Evolutionary conservation across 2,329 filamentous ascomycete species (phyloP), one percentile per base, ranked within the genome.

Genomic region (Talaromyces albobiverticillius): DNA sequence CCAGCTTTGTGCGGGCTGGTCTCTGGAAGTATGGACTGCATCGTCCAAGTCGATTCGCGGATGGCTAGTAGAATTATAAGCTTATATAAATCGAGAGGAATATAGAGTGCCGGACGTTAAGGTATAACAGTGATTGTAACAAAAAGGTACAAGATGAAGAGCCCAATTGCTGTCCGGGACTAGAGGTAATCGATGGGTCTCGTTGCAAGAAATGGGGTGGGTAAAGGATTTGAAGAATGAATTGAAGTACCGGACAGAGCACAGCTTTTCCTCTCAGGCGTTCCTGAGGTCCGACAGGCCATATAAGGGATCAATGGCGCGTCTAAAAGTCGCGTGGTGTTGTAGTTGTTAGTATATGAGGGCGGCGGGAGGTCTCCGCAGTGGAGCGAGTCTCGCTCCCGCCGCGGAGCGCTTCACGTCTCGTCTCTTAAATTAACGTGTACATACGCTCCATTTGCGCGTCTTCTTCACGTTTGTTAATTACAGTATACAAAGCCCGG

Each of bases 1-100:
- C 68, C 67, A 26, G 70, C 66, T 59, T 71, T 71, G 53, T 66
- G 54, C 4, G 70, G 67, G 54, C 66, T 73, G 56, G 62, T 54
- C 31, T 62, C 61, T n/a, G 62, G 47, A 40, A 58, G 51, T 31
- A 58, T 58, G 1, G 61, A 51, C 38, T 65, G 61, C 65, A 63
- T 67, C 22, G 6, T 22, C 18, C 36, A 16, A 16, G 13, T 16
- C 3, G n/a, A 22, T 18, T 10, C 11, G 18, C 20, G 11, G 8
- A 22, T 3, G 1, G 18, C 18, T 40, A 16, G 8, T 16, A 22
- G 9, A 7, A 16, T 16, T 11, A n/a, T 20, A 16, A 10, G 8
- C 13, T 6, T 16, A 38, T 4, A 8, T 16, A n/a, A 20, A 16
- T 8, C 7, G 18, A 40, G 18, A 22, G 18, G 18, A 11, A 40